Evolutionary conservation across 2,329 filamentous ascomycete genomes (phyloP).

Genomic region (Fusarium chlamydosporum): DNA sequence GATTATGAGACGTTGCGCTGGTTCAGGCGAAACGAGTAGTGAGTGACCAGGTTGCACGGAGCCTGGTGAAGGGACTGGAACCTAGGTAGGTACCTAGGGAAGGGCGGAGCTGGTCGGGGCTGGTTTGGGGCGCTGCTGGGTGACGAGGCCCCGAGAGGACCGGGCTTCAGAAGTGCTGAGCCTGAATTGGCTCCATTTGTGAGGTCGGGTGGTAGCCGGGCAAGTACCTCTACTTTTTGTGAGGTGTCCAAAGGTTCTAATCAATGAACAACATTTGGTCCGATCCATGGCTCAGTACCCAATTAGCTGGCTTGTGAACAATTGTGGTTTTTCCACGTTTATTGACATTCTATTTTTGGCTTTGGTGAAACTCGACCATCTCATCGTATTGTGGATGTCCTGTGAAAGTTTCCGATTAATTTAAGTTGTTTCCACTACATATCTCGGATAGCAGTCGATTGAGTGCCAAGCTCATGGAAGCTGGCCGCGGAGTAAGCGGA

Average conservation of each 20-base stretch:
- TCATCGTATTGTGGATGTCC: conserved; percentile 1
- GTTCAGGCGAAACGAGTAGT: conserved; percentile 52
- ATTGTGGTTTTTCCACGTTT: background rate
- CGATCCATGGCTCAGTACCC: background rate
- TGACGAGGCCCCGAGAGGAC: conserved; percentile 50
- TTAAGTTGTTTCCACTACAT: conserved; percentile 10
- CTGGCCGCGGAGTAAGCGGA: background rate
- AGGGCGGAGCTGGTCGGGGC: conserved; percentile 11
- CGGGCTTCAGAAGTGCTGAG: conserved; percentile 26
- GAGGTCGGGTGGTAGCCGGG: conserved; percentile 5
- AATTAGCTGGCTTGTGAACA: background rate
- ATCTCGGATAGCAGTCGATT: conserved; percentile 4
- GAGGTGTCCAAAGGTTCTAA: conserved; percentile 1
- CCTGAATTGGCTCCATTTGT: conserved; percentile 2
- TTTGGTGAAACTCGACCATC: conserved; percentile 3
- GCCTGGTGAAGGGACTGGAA: conserved; percentile 20
- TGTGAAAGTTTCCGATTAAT: conserved; percentile 8
- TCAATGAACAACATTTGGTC: background rate
- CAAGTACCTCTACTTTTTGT: conserved; percentile 17
- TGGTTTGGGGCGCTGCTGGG: conserved; percentile 32
- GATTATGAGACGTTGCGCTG: conserved; percentile 49
- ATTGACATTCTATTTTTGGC: conserved; percentile 6
- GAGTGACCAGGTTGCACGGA: conserved; percentile 43
- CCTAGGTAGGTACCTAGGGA: too few species aligned
- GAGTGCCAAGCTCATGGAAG: conserved; percentile 2